phyloP scores from a whole-genome alignment of 306 rosid species.

The Macrotyloma uniflorum region DNA sequence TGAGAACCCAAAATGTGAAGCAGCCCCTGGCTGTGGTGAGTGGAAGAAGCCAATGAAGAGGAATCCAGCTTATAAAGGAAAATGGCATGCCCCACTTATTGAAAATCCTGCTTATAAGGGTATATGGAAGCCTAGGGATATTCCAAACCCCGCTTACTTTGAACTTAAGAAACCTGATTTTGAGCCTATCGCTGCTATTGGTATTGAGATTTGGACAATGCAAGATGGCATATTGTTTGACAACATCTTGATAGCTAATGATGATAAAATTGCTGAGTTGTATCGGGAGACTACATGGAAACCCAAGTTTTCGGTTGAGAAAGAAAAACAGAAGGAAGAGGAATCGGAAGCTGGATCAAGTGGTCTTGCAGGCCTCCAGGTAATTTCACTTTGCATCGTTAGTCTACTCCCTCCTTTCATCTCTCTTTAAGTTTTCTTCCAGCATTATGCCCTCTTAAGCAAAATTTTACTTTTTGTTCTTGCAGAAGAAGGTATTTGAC shows the following conservation, averaged over 20 bases:
- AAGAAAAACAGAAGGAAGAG: slow-evolving; percentile 81
- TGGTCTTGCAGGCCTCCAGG: slow-evolving; percentile 73
- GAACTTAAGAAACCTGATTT: slow-evolving; percentile 75
- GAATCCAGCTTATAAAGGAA: slow-evolving; percentile 93
- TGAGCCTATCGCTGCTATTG: slow-evolving; percentile 86
- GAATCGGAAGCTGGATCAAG: slow-evolving; percentile 55
- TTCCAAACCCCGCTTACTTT: slow-evolving; percentile 87
- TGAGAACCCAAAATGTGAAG: slow-evolving; percentile 72
- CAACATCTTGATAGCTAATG: slow-evolving; percentile 73
- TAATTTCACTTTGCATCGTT: slow-evolving; percentile 32
- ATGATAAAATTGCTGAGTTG: slow-evolving; percentile 73
- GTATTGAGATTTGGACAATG: slow-evolving; percentile 99
- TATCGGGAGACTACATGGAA: slow-evolving; percentile 82
- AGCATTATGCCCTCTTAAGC: neutral
- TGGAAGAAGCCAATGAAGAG: slow-evolving; percentile 93
- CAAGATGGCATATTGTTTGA: slow-evolving; percentile 93
- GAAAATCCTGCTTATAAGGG: slow-evolving; percentile 94
- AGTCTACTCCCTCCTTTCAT: neutral
- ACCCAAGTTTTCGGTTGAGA: slow-evolving; percentile 79
- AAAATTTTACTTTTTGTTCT: neutral
- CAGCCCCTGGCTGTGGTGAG: slow-evolving; percentile 91
- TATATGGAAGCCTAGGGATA: slow-evolving; percentile 83
- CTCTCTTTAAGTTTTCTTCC: neutral
- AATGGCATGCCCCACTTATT: slow-evolving; percentile 91
- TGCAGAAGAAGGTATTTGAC: slow-evolving; percentile 89